Evolutionary conservation across 2,329 filamentous ascomycete genomes (phyloP), one percentile per base, ranked within the genome.

Genomic region (Fusarium fracticaudum): DNA sequence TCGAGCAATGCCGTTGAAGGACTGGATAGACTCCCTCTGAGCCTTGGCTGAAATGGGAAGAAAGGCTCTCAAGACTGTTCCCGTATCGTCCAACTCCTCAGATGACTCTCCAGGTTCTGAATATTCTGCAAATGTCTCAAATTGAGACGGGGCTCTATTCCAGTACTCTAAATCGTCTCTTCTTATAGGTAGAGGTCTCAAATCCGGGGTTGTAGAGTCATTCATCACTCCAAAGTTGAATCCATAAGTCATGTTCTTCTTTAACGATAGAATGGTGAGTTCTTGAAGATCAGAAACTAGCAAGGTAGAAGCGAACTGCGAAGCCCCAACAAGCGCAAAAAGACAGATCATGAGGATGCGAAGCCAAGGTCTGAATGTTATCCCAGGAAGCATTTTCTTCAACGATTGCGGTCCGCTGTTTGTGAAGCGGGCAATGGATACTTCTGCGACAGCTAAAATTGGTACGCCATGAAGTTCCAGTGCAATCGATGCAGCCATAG

Each of bases 391-490:
- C 40, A 41, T 41, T 41, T 14, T 41, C 4, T n/a, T 14, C 1
- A 15, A 41, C 1, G 40, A 41, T 12, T 41, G 40, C 12, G 20
- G 40, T 22, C 40, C 20, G 6, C 8, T 41, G 40, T n/a, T 40
- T 11, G 50, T 54, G 24, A 54, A 54, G 17, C 24, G 33, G 14
- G 50, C 50, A 8, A 54, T 38, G 0, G 35, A 54, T 6, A 54
- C 8, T 26, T 38, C 50, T 11, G 50, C 35, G 0, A 54, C 1
- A n/a, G 8, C 20, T 0, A 20, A 14, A 0, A 41, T n/a, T 2
- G 40, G 40, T 41, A 54, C 18, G 6, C 50, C 50, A 14, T 54
- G 24, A 3, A 37, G 12, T 10, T 54, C 24, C 1, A 54, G 17
- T 7, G 35, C 50, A 5, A 53, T 53, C 6, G 35, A 38, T 14